These are phyloP conservation scores for Pelargonium nanum DNA, from an alignment of 345 rosid species.

Conservation along the genomic window DNA sequence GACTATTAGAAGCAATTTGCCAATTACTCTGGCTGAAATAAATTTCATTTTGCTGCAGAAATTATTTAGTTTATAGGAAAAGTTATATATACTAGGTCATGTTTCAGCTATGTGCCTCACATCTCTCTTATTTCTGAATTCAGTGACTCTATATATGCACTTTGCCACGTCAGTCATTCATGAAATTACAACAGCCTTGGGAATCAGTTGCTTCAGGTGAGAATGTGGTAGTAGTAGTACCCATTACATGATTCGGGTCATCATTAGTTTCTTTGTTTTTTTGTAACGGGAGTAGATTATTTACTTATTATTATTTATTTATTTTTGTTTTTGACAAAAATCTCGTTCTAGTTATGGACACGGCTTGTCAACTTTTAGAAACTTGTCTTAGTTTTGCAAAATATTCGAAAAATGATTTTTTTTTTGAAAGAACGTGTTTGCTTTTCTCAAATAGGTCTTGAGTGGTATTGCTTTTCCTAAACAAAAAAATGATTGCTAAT, in stretches of 20 bases:
- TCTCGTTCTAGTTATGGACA: no score
- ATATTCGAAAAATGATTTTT: background rate
- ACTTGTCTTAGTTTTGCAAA: background rate
- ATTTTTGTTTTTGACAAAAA: no score
- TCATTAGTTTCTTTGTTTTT: background rate
- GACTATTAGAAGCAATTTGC: background rate
- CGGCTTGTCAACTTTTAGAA: background rate
- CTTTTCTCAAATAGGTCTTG: background rate
- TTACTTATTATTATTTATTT: no score
- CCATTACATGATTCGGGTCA: background rate
- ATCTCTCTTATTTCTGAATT: slow-evolving; percentile 11
- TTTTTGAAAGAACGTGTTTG: no score
- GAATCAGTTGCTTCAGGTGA: slow-evolving; percentile 97
- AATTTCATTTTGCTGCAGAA: background rate
- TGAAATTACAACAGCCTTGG: slow-evolving; percentile 88
- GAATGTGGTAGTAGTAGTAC: background rate
- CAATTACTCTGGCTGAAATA: no score
- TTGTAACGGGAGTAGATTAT: background rate
- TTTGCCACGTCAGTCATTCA: slow-evolving; percentile 86
- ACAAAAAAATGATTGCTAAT: background rate
- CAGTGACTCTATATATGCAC: slow-evolving; percentile 72
- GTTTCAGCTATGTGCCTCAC: slow-evolving; percentile 11
- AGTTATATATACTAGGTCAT: background rate
- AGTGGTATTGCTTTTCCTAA: background rate
- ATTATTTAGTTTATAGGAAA: background rate